Base-by-base conservation (phyloP, 441 rosid genomes). In the Populus trichocarpa region DNA sequence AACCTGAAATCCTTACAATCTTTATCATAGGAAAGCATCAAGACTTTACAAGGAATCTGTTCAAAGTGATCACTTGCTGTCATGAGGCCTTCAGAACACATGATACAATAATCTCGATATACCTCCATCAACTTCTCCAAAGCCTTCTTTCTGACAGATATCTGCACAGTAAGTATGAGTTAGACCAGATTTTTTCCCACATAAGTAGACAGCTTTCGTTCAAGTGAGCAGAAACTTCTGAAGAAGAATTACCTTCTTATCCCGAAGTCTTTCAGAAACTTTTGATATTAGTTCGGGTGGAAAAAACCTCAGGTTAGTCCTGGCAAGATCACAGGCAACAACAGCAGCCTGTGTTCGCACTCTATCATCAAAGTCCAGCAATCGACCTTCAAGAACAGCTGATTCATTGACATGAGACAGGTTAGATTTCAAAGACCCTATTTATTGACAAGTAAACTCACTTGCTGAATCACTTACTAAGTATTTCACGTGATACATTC, bases 1-100 rank as follows among this genome's bases (percentile, higher is more conserved):
- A 68, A 94, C 98, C 94, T 89, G 85, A 92, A 91, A 74, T 92
- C 96, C 84, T 89, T 89, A 81, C 91, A 91, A 86, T 90, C 93
- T 85, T 91, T 93, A 79, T 91, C 94, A 82, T 86, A 90, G 81
- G 87, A 92, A 67, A 96, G 98, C 95, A 89, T 84, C 85, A 93
- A 80, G 72, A 90, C 83, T 89, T 92, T 91, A 87, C 98, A 88
- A 42, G 95, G 93, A 89, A 94, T 93, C 82, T 86, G 90, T 87
- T 96, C 98, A 88, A 90, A 30, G 71, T 82, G 83, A 82, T 89
- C 87, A 77, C 82, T 78, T 64, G 86, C 82, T 77, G 83, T 81
- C 91, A 91, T 84, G 82, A 38, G 80, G 79, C 97, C 93, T 84
- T 89, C 86, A 77, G 90, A 86, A 85, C 97, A 93, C 87, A 85